Conservation (phyloP, 805 yeast species). For the Nakazawaea holstii region DNA sequence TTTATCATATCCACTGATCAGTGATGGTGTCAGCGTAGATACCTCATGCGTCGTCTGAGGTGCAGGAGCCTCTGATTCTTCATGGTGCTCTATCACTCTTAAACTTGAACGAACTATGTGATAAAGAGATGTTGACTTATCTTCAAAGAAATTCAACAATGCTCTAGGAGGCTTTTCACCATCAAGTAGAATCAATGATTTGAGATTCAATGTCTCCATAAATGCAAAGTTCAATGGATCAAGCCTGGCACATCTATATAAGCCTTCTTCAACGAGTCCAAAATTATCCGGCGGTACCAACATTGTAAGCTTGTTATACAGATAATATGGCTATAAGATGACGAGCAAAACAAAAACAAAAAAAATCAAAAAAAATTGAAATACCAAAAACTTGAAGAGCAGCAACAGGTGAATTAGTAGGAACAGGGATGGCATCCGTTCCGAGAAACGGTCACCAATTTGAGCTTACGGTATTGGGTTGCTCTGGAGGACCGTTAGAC, state of each 20-base stretch:
- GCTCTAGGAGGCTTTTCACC: conserved; percentile 81
- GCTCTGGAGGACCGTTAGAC: conserved; percentile 83
- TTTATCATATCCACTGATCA: conserved; percentile 9
- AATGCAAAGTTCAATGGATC: conserved; percentile 77
- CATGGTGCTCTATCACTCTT: conserved; percentile 24
- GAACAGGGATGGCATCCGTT: neutral
- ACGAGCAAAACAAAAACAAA: neutral
- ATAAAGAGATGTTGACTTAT: conserved; percentile 46
- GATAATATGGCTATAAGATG: neutral
- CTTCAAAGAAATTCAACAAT: conserved; percentile 58
- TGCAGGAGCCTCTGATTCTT: conserved; percentile 2
- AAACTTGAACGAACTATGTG: conserved; percentile 40
- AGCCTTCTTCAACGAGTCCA: conserved; percentile 84
- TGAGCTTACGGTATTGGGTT: conserved; percentile 66
- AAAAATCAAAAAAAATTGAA: neutral
- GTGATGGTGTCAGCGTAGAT: conserved; percentile 12
- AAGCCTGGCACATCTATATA: conserved; percentile 75
- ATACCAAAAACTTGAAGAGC: neutral
- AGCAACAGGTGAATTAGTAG: neutral
- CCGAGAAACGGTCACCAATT: conserved; percentile 22
- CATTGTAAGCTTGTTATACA: conserved; percentile 35
- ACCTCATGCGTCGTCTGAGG: conserved; percentile 12
- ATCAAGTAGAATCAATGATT: conserved; percentile 68
- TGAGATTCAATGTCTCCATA: conserved; percentile 63
- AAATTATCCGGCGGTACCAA: conserved; percentile 90